Percentiles rank a stretch among this genome's conserved stretches.
Evolutionary conservation across 345 rosid species (phyloP).

Genomic region (Populus deltoides): DNA sequence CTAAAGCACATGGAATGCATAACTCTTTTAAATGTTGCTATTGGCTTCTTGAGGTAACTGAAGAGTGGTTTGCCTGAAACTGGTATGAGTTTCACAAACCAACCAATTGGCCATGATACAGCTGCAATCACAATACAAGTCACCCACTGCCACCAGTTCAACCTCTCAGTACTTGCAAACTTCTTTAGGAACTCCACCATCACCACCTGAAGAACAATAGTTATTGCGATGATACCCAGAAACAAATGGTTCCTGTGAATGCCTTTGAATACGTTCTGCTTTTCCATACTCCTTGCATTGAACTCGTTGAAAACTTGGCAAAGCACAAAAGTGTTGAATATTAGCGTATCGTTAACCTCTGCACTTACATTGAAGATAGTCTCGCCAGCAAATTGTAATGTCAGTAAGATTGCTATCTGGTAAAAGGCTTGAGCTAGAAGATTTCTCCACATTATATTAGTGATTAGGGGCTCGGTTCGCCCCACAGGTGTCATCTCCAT

Average conservation of each 20-base stretch:
- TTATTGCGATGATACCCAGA: constrained; percentile 37
- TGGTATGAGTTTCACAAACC: constrained; percentile 52
- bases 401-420: constrained; percentile 19
- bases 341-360: constrained; percentile 21
- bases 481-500: constrained; percentile 24
- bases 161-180: constrained; percentile 52
- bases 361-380: constrained; percentile 18
- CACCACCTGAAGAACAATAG: constrained; percentile 61
- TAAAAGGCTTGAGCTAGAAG: constrained; percentile 26
- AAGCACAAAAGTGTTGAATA: constrained; percentile 30
- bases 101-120: constrained; percentile 62
- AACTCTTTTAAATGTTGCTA: constrained; percentile 17
- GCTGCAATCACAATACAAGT: constrained; percentile 48
- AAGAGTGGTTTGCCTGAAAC: constrained; percentile 50
- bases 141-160: constrained; percentile 53
- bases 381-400: constrained; percentile 24
- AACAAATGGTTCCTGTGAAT: constrained; percentile 22
- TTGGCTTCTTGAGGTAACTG: constrained; percentile 34
- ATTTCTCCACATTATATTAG: constrained; percentile 34
- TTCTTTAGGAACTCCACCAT: constrained; percentile 62
- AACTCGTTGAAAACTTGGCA: constrained; percentile 35
- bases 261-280: constrained; percentile 27
- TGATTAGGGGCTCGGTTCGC: constrained; percentile 25
- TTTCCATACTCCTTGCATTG: constrained; percentile 27
- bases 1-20: constrained; percentile 17